Conservation (phyloP, 371 early-diverging fungal genomes). For the Rhizopus stolonifer region DNA sequence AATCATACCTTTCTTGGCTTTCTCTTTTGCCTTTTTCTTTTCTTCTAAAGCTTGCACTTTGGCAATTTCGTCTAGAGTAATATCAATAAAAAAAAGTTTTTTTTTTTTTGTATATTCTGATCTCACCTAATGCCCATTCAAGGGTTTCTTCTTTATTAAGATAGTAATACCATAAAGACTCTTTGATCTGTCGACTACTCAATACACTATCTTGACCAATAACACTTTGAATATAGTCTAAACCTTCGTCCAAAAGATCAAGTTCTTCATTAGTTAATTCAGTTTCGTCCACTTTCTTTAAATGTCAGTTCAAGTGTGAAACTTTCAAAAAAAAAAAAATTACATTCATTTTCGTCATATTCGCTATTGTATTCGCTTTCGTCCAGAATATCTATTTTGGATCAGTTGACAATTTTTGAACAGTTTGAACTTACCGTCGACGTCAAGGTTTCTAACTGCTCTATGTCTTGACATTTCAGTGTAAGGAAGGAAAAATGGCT, state of each 20-base stretch:
- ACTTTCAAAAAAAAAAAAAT: no score
- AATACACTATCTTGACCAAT: constrained; percentile 54
- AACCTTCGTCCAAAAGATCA: constrained; percentile 53
- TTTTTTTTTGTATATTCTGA: no score
- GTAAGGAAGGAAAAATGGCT: not conserved
- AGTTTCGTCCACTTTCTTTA: constrained; percentile 29
- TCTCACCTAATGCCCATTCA: constrained; percentile 59
- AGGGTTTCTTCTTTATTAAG: constrained; percentile 59
- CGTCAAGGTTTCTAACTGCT: constrained; percentile 66
- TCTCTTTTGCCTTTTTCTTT: constrained; percentile 40
- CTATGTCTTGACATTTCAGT: constrained; percentile 73
- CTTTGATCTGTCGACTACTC: constrained; percentile 59
- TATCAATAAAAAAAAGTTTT: constrained; percentile 1
- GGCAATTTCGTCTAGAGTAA: constrained; percentile 36
- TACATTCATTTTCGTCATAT: constrained; percentile 52
- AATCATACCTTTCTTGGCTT: constrained; percentile 28
- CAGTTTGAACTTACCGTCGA: constrained; percentile 55
- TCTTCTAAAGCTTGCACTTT: constrained; percentile 38
- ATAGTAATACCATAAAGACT: constrained; percentile 67
- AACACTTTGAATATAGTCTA: constrained; percentile 47
- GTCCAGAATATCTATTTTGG: constrained; percentile 62
- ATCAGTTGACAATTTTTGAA: constrained; percentile 2
- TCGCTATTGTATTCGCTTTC: constrained; percentile 62
- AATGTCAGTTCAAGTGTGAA: no score
- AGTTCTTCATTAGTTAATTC: constrained; percentile 48